Conservation (phyloP, 192 early-diverging fungal species). For the Podila verticillata region DNA sequence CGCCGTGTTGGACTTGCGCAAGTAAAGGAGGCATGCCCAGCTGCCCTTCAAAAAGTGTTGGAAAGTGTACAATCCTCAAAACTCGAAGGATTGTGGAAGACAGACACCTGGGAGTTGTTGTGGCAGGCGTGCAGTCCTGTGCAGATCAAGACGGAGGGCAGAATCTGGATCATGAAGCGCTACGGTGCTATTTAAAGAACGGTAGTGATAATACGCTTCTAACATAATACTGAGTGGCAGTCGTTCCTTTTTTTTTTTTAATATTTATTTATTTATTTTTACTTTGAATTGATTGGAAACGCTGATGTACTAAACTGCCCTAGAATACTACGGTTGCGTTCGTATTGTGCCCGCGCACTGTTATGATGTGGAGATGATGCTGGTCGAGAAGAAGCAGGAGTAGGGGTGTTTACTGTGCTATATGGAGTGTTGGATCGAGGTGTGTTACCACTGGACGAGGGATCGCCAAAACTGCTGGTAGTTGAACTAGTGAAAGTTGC, state of each 20-base stretch:
- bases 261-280: not conserved
- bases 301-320: conserved; percentile 34
- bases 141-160: conserved; percentile 29
- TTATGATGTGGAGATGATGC: conserved; percentile 5
- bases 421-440: not conserved
- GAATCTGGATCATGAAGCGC: conserved; percentile 42
- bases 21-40: conserved; percentile 19
- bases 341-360: conserved; percentile 33
- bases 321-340: conserved; percentile 26
- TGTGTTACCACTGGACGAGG: not conserved
- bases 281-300: conserved; percentile 19
- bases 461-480: not conserved
- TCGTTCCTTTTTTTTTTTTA: not conserved
- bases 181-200: conserved; percentile 16
- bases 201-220: not conserved
- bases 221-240: not conserved
- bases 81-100: not conserved
- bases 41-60: not conserved
- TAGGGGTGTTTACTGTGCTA: not conserved
- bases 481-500: conserved; percentile 27
- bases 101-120: not conserved
- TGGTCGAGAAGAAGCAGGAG: not conserved
- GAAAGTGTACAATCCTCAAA: not conserved
- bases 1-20: not conserved
- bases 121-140: conserved; percentile 36